Evolutionary conservation across 176 grass and related monocot genomes (phyloP), one percentile per base, ranked within the genome.

Genomic region (Lolium multiflorum): DNA sequence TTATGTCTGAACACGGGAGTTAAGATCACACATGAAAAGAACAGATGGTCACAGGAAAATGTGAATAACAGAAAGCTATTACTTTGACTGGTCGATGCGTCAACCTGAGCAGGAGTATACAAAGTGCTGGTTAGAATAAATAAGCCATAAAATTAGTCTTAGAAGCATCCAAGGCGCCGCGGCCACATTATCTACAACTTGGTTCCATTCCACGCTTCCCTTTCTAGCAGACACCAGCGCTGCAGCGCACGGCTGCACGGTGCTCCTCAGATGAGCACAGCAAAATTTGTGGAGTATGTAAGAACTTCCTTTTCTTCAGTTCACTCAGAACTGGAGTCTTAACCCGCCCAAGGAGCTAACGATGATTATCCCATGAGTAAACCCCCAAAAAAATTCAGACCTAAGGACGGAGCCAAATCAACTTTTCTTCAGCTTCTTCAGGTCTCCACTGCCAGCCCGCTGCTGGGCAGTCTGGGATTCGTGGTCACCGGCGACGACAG

Each of bases 381-480:
- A 48, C 24, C 63, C 60, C 0, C 18, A 80, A 83, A 75, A 50
- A 87, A 64, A 16, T 41, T 12, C 14, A 4, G 43, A 48, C 17
- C 49, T 61, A 81, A 51, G 8, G 67, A 70, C 66, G 20, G 20
- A 85, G 10, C 18, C 62, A 78, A 84, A 65, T 66, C 50, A 35
- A 76, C 38, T 39, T 4, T 43, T 43, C 72, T 26, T 14, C 28
- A 49, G 52, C 25, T 21, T 75, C 56, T 76, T 94, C 81, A 95
- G 62, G 88, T 95, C 91, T 92, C 88, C 51, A 97, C 94, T 26
- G 82, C 76, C 82, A 97, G 46, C 71, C 79, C 64, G 86, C 81
- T 90, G 67, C 69, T 82, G 18, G 91, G 76, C 78, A 97, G 88
- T 62, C 94, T 94, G 18, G 89, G 81, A 39, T 81, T 97, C 57